phyloP scores from a whole-genome alignment of 1,284 basidiomycete species.

The Cutaneotrichosporon sp. region DNA sequence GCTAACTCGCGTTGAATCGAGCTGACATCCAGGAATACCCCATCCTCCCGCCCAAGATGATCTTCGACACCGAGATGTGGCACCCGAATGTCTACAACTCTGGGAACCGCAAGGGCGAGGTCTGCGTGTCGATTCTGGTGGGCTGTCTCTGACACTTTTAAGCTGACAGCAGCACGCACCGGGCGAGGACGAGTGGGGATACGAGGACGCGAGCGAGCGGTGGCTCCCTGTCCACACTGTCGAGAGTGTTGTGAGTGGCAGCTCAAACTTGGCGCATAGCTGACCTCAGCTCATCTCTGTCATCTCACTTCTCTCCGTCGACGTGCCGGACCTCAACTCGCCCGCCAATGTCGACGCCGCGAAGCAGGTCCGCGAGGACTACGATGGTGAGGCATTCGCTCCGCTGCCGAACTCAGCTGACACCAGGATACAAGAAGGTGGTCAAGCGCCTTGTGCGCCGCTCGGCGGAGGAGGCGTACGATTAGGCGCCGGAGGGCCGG shows the following conservation, averaged over 20 bases:
- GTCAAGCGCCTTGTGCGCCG: constrained; percentile 80
- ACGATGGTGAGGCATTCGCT: constrained; percentile 58
- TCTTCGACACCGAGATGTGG: constrained; percentile 96
- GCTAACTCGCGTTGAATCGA: constrained; percentile 14
- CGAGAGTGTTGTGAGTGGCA: constrained; percentile 84
- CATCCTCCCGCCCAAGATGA: constrained; percentile 90
- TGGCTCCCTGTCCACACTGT: constrained; percentile 98
- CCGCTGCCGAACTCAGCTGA: constrained; percentile 6
- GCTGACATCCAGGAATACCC: constrained; percentile 68
- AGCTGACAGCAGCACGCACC: constrained; percentile 71
- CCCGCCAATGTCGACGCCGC: constrained; percentile 98
- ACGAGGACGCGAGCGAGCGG: constrained; percentile 94
- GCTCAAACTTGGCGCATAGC: not conserved
- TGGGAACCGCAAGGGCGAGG: constrained; percentile 84
- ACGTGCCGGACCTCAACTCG: constrained; percentile 89
- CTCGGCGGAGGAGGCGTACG: constrained; percentile 82
- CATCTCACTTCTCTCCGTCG: constrained; percentile 90
- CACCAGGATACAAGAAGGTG: constrained; percentile 82
- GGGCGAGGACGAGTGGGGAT: constrained; percentile 96
- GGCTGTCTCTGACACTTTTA: constrained; percentile 50
- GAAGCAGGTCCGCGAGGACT: constrained; percentile 78
- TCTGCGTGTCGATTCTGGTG: constrained; percentile 96
- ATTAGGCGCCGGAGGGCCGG: constrained; percentile 51
- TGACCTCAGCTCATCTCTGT: constrained; percentile 83
- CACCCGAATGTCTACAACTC: constrained; percentile 96